phyloP scores from a whole-genome alignment of 2,329 filamentous ascomycete species.

The Xylariaceae sp. region DNA sequence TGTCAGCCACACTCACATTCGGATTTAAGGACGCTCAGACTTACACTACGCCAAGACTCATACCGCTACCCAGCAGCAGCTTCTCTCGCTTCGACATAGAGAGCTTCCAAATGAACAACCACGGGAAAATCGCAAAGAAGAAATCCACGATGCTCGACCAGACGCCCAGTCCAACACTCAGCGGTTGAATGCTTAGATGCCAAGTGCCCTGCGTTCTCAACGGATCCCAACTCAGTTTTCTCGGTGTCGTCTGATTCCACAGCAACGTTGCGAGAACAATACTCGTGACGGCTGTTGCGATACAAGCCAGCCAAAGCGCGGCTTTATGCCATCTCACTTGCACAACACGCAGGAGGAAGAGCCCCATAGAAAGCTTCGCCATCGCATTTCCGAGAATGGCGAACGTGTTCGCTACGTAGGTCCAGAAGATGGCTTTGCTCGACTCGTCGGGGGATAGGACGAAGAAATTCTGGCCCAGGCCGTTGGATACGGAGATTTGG shows the following conservation, averaged over 20 bases:
- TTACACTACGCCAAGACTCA: conserved; percentile 29
- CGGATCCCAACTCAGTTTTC: conserved; percentile 34
- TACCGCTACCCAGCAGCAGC: conserved; percentile 25
- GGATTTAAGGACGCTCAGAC: too few species aligned
- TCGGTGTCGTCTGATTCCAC: conserved; percentile 37
- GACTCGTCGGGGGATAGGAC: conserved; percentile 27
- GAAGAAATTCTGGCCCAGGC: conserved; percentile 34
- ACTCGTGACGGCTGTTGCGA: conserved; percentile 31
- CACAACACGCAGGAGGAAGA: conserved; percentile 37
- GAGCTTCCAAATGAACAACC: conserved; percentile 26
- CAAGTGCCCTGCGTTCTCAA: conserved; percentile 33
- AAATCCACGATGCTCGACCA: conserved; percentile 34
- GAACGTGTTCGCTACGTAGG: conserved; percentile 36
- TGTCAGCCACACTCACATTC: too few species aligned
- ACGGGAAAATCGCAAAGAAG: conserved; percentile 26
- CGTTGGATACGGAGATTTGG: conserved; percentile 33
- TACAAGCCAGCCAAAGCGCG: conserved; percentile 31
- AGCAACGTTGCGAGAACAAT: conserved; percentile 32
- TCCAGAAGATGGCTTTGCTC: conserved; percentile 37
- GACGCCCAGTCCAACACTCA: conserved; percentile 36
- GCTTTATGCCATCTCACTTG: conserved; percentile 33
- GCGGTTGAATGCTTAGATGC: conserved; percentile 34
- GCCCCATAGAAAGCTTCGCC: conserved; percentile 37
- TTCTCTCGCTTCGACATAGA: conserved; percentile 27
- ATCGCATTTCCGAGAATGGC: conserved; percentile 36